Evolutionary conservation across 202 grass and related monocot species (phyloP), one percentile per base, ranked within the genome.

Genomic region (Digitaria exilis): DNA sequence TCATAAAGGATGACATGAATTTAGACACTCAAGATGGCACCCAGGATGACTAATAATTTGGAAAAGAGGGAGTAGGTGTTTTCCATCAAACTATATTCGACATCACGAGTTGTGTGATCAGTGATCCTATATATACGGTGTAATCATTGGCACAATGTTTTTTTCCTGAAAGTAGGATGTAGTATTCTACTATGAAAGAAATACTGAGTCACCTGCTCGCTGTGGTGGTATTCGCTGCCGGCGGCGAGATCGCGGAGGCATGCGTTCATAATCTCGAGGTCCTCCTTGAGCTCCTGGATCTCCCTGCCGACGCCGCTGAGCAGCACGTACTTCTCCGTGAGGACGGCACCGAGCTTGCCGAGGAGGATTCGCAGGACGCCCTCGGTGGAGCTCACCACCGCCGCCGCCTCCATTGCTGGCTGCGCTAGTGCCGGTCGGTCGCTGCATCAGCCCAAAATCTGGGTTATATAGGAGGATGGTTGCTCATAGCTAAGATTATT

Each of bases 221-320:
- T 69, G 21, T 41, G 37, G 39, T 43, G 1, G 37, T 69, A 14
- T 2, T 80, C 48, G 35, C 15, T 21, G 16, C 9, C 11, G 6
- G 34, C 22, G 16, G 63, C 17, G 50, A 69, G 49, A 5, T 80
- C 78, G 0, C 10, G 64, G 65, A 80, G 65, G 50, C 65, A 80
- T 5, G 78, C 13, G 28, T n/a, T 72, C 79, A 82, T 82, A 41
- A 39, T 82, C 49, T 82, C 54, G 7, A 82, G 79, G 11, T 82
- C 54, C 4, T 82, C 54, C 28, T 82, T 82, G 51, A 60, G 66
- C 79, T 81, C 79, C 79, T 81, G 79, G 41, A 82, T 82, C 31
- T 75, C 51, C 7, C 4, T 7, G 69, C 8, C 2, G 4, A 72
- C 44, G 44, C 69, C 44, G 44, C 69, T 4, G 6, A 72, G 44